Percentiles rank a stretch among this genome's conserved stretches.
phyloP scores from a whole-genome alignment of 805 yeast genomes.

The Cyberlindnera japonica region DNA sequence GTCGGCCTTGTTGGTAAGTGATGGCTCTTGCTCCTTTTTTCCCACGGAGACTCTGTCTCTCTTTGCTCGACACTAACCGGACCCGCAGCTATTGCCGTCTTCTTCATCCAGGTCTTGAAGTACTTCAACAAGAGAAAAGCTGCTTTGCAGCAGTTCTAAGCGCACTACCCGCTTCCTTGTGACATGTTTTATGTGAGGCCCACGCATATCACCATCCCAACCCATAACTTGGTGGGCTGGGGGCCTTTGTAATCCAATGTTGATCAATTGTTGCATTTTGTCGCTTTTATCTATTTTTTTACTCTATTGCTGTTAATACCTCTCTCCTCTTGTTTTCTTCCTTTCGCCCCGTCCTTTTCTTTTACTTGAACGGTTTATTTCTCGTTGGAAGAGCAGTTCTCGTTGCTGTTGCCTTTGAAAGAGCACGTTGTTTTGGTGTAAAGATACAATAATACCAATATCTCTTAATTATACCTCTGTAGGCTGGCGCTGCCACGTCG shows the following conservation, averaged over 20 bases:
- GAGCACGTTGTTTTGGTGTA: conserved; percentile 2
- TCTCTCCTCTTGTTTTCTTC: neutral
- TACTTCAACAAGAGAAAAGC: conserved; percentile 21
- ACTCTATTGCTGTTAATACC: conserved; percentile 1
- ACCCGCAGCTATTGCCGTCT: conserved; percentile 18
- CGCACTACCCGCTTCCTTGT: no score
- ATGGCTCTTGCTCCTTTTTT: neutral
- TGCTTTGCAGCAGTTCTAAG: conserved; percentile 27
- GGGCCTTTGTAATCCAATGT: no score
- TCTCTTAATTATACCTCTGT: no score
- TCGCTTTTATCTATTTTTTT: neutral
- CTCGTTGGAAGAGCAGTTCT: neutral
- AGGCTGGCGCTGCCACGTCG: no score
- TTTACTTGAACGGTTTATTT: no score
- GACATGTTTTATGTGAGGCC: no score
- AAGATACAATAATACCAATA: conserved; percentile 2
- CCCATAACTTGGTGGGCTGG: no score
- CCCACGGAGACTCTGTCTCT: no score
- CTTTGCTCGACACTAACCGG: no score
- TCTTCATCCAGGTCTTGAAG: conserved; percentile 14
- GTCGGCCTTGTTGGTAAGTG: conserved; percentile 28
- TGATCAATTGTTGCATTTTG: neutral
- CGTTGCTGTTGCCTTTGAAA: neutral
- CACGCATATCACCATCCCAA: no score
- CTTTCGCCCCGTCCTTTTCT: neutral